Evolutionary conservation across 2,329 filamentous ascomycete genomes (phyloP), one percentile per base, ranked within the genome.

Genomic region (Claviceps purpurea): DNA sequence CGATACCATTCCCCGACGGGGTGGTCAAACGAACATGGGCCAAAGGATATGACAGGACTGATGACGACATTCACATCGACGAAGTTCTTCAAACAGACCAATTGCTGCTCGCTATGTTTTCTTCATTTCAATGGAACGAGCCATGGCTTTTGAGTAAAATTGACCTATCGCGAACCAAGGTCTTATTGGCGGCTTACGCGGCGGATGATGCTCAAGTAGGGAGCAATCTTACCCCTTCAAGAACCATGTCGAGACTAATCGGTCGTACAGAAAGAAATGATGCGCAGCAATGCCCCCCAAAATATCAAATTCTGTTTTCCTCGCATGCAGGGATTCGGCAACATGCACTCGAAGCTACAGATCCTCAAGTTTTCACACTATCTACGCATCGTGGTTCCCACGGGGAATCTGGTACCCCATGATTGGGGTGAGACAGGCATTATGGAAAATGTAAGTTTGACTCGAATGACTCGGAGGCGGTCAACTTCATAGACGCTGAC

Each of bases 291-390:
- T 54, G 72, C 71, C 10, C 77, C 77, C 18, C 57, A 60, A n/a
- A 70, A 67, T 40, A 73, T 94, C 52, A 78, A 78, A 20, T 83
- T 83, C 52, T 89, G 87, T 63, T 95, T 97, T 62, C 91, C 91
- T 16, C 77, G 78, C 2, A 91, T 96, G 87, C 73, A 80, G 42
- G 78, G 81, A 1, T 73, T 78, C 5, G 84, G 82, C 24, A 82
- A 77, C 60, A 95, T 97, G 89, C 93, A 97, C 67, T 95, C 89
- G 49, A 97, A 98, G 64, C 73, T 97, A 44, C 90, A 95, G 77
- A 69, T 97, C 1, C 74, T 97, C n/a, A 91, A 89, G 60, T 87
- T 89, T 59, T 70, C 77, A 0, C 69, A 70, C 1, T 82, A 89
- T 64, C 68, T 96, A 16, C 81, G 93, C 6, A 75, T 98, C 45